Evolutionary conservation across 2,329 filamentous ascomycete genomes (phyloP).

Genomic region (Alternaria incomplexa): DNA sequence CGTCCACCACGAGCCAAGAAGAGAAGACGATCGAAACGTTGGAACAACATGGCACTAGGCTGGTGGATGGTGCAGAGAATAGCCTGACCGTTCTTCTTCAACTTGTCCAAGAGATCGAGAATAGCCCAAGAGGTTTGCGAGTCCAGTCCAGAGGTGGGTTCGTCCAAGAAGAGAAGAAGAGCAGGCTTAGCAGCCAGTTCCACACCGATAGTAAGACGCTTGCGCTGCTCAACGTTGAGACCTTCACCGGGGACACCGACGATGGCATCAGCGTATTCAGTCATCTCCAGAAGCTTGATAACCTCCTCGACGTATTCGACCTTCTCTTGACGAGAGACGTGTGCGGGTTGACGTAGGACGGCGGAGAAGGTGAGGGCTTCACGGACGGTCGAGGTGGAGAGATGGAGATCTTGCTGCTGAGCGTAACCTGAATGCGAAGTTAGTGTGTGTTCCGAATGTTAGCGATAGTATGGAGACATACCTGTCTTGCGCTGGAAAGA

Average conservation of each 20-base stretch:
- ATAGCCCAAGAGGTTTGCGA: slow-evolving; percentile 95
- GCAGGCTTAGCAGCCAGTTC: slow-evolving; percentile 92
- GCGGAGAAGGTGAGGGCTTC: slow-evolving; percentile 89
- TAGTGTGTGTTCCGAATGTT: neutral
- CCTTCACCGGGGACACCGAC: slow-evolving; percentile 91
- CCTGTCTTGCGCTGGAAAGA: slow-evolving; percentile 93
- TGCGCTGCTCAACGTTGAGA: slow-evolving; percentile 68
- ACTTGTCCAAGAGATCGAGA: slow-evolving; percentile 83
- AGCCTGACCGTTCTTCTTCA: slow-evolving; percentile 80
- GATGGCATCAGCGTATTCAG: slow-evolving; percentile 85
- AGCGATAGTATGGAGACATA: neutral
- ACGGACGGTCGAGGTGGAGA: slow-evolving; percentile 82
- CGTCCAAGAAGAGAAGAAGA: slow-evolving; percentile 88
- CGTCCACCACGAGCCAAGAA: slow-evolving; percentile 77
- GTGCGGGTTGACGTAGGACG: slow-evolving; percentile 79
- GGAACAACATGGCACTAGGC: slow-evolving; percentile 93
- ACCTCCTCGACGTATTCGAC: slow-evolving; percentile 87
- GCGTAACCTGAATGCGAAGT: slow-evolving; percentile 63
- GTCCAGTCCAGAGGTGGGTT: slow-evolving; percentile 93
- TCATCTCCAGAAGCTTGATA: slow-evolving; percentile 89
- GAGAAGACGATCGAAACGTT: slow-evolving; percentile 82
- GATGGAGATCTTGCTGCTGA: slow-evolving; percentile 89
- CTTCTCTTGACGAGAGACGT: slow-evolving; percentile 77
- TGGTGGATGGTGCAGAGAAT: slow-evolving; percentile 98
- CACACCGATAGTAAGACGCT: slow-evolving; percentile 91